These are phyloP conservation scores for Lithohypha guttulata DNA, from an alignment of 2,329 filamentous ascomycete species.

Conservation along the genomic window DNA sequence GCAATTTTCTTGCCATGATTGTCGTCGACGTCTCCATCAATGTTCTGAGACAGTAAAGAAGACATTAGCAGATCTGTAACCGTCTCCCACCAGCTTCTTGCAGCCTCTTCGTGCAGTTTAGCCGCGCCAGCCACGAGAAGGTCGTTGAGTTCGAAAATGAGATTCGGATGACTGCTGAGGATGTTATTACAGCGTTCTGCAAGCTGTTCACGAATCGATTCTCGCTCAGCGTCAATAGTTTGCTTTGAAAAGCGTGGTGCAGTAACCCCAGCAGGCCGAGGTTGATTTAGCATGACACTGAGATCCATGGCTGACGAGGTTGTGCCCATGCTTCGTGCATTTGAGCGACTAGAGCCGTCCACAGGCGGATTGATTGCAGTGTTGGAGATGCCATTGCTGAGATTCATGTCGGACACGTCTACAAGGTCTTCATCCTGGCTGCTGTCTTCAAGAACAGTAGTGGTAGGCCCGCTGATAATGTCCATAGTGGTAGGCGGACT, in stretches of 20 bases:
- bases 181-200: constrained; percentile 88
- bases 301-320: constrained; percentile 15
- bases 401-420: neutral
- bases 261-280: neutral
- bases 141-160: constrained; percentile 84
- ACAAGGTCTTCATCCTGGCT: constrained; percentile 6
- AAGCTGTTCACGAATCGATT: constrained; percentile 60
- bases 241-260: constrained; percentile 47
- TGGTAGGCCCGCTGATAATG: neutral
- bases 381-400: constrained; percentile 14
- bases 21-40: constrained; percentile 47
- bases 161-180: constrained; percentile 73
- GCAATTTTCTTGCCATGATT: constrained; percentile 60
- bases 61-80: constrained; percentile 74
- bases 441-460: constrained; percentile 8
- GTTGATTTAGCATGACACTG: constrained; percentile 15
- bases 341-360: neutral
- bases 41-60: constrained; percentile 61
- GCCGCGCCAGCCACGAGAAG: constrained; percentile 64
- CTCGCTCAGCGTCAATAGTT: constrained; percentile 65
- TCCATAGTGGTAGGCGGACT: constrained; percentile 4
- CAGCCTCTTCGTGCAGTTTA: constrained; percentile 49
- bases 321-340: neutral
- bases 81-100: constrained; percentile 52
- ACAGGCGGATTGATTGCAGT: constrained; percentile 1